Conservation (phyloP, 2,329 filamentous ascomycete species). For the Epichloe amarillans region DNA sequence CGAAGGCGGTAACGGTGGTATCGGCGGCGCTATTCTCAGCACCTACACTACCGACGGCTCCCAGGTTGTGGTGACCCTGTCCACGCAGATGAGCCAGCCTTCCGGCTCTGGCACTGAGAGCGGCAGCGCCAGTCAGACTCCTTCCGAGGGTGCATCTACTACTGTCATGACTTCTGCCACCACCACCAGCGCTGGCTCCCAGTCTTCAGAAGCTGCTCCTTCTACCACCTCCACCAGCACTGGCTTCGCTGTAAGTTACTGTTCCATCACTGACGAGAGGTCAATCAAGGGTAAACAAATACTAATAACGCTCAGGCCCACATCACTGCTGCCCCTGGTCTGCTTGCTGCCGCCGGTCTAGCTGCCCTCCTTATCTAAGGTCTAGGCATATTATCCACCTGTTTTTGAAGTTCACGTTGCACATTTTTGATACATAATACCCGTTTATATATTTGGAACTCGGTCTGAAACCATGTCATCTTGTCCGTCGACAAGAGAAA, state of each 20-base stretch:
- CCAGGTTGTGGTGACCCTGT: slow-evolving; percentile 14
- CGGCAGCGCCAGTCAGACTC: slow-evolving; percentile 7
- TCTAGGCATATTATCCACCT: slow-evolving; percentile 6
- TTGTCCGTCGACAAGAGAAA: slow-evolving; percentile 11
- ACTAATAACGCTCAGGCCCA: slow-evolving; percentile 17
- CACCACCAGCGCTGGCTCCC: neutral
- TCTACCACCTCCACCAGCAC: slow-evolving; percentile 8
- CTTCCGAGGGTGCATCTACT: slow-evolving; percentile 8
- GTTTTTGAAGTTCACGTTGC: slow-evolving; percentile 17
- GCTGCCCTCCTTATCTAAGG: slow-evolving; percentile 35
- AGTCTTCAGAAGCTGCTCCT: neutral
- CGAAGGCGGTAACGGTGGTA: slow-evolving; percentile 10
- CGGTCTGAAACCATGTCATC: slow-evolving; percentile 11
- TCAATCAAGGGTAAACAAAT: neutral
- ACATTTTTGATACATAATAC: slow-evolving; percentile 31
- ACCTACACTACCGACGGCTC: slow-evolving; percentile 14
- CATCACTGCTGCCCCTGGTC: slow-evolving; percentile 32
- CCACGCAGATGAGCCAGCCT: slow-evolving; percentile 11
- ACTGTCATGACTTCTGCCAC: slow-evolving; percentile 1
- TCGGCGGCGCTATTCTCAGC: slow-evolving; percentile 8
- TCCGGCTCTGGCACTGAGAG: slow-evolving; percentile 10
- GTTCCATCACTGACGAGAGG: neutral
- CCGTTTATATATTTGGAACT: slow-evolving; percentile 20
- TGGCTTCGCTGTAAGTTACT: slow-evolving; percentile 18
- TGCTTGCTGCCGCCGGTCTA: slow-evolving; percentile 36